These are phyloP conservation scores for Epichloe festucae DNA, from an alignment of 2,329 filamentous ascomycete genomes.

Conservation along the genomic window DNA sequence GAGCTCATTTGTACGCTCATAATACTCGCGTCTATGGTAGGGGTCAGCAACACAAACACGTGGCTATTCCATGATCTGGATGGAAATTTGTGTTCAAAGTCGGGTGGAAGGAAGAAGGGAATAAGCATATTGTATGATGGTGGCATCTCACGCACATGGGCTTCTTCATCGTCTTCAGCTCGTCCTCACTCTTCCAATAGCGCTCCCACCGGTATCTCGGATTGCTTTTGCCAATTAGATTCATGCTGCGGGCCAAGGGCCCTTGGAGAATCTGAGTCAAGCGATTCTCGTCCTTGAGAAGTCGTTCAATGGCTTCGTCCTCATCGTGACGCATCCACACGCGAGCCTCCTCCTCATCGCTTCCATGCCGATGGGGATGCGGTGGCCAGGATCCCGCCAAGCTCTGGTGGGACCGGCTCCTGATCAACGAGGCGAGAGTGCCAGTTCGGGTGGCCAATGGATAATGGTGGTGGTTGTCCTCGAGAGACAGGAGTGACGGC, in stretches of 20 bases:
- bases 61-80: background rate
- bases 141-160: slow-evolving; percentile 37
- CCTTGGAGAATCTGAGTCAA: slow-evolving; percentile 46
- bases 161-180: slow-evolving; percentile 59
- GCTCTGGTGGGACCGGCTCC: slow-evolving; percentile 25
- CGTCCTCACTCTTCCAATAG: slow-evolving; percentile 72
- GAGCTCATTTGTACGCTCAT: slow-evolving; percentile 77
- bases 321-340: slow-evolving; percentile 15
- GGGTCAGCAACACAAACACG: background rate
- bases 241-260: slow-evolving; percentile 69
- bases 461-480: slow-evolving; percentile 19
- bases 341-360: slow-evolving; percentile 21
- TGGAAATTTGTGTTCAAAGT: background rate
- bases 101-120: background rate
- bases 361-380: slow-evolving; percentile 8
- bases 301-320: slow-evolving; percentile 31
- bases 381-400: slow-evolving; percentile 15
- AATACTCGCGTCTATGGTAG: slow-evolving; percentile 54
- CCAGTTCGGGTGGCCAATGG: slow-evolving; percentile 24
- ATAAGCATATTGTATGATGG: background rate
- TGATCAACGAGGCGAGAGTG: slow-evolving; percentile 24
- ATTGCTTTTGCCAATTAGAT: slow-evolving; percentile 80
- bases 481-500: slow-evolving; percentile 20
- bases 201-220: slow-evolving; percentile 74
- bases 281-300: slow-evolving; percentile 43